Evolutionary conservation across 78 protist genomes (phyloP).

Genomic region (Pelomyxa schiedti): DNA sequence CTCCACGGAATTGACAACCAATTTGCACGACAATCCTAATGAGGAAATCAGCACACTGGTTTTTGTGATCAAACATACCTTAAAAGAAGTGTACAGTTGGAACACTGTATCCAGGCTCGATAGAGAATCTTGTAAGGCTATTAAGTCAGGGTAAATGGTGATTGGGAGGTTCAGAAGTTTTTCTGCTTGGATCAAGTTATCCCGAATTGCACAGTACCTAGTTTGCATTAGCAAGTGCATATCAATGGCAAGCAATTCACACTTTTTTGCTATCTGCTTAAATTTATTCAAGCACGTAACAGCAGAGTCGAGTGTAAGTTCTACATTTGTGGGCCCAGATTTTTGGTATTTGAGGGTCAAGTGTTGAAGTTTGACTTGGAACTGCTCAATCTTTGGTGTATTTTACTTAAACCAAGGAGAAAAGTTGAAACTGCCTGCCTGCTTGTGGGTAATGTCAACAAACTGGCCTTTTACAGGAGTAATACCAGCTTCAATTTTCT

Average conservation of each 20-base stretch:
- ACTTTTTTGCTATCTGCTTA: too few species aligned
- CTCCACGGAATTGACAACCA: constrained; percentile 64
- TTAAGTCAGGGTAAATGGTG: constrained; percentile 34
- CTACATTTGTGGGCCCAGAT: constrained; percentile 2
- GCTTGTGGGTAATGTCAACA: constrained; percentile 22
- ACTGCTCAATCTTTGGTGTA: too few species aligned
- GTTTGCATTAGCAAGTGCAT: constrained; percentile 8
- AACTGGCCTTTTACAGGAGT: constrained; percentile 31
- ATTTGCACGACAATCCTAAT: too few species aligned
- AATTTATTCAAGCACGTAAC: constrained; percentile 19
- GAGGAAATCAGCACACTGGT: not conserved
- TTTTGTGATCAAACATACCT: not conserved
- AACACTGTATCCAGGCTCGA: too few species aligned
- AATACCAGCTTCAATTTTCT: constrained; percentile 15
- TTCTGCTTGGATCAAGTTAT: constrained; percentile 39
- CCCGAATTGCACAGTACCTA: not conserved
- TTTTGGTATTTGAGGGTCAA: constrained; percentile 7
- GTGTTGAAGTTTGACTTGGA: not conserved
- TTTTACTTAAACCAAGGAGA: too few species aligned
- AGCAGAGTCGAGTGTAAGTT: not conserved
- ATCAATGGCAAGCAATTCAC: too few species aligned
- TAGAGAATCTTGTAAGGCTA: too few species aligned
- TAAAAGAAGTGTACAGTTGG: too few species aligned
- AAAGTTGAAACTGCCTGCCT: too few species aligned
- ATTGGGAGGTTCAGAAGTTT: constrained; percentile 55